These are phyloP conservation scores for Carex parvula DNA, from an alignment of 176 grass and related monocot species.

Conservation along the genomic window DNA sequence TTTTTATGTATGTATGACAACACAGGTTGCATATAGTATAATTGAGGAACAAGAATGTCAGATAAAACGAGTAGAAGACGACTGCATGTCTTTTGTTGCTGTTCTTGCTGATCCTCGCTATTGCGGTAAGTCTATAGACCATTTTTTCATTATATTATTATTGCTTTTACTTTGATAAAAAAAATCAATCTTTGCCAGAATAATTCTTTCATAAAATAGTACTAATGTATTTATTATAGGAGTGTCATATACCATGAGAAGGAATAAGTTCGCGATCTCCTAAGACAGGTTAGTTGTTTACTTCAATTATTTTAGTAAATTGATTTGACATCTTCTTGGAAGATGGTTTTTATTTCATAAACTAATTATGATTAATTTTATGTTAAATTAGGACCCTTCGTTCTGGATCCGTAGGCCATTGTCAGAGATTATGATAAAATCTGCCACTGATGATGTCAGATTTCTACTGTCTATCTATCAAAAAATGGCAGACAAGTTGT, in stretches of 20 bases:
- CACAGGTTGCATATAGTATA: conserved; percentile 72
- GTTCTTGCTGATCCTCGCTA: conserved; percentile 87
- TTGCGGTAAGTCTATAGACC: conserved; percentile 38
- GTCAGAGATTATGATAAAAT: conserved; percentile 83
- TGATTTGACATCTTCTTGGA: neutral
- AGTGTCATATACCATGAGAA: conserved; percentile 88
- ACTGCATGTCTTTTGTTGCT: conserved; percentile 71
- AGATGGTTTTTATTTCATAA: neutral
- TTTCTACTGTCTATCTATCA: conserved; percentile 72
- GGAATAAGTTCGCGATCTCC: conserved; percentile 73
- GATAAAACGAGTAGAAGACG: conserved; percentile 47
- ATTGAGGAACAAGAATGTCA: conserved; percentile 65
- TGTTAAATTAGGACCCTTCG: conserved; percentile 55
- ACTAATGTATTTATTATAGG: conserved; percentile 36
- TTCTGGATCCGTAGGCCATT: conserved; percentile 79
- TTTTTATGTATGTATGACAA: conserved; percentile 7
- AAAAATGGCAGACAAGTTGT: conserved; percentile 83
- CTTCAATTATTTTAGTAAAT: neutral
- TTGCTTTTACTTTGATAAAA: neutral
- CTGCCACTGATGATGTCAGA: conserved; percentile 79
- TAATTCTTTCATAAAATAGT: neutral
- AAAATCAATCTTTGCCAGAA: neutral
- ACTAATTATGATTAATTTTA: neutral
- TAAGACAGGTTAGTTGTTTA: conserved; percentile 72
- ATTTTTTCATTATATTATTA: conserved; percentile 2